Evolutionary conservation across 1,139 yeast species (phyloP).

Genomic region (Suhomyces maxii): DNA sequence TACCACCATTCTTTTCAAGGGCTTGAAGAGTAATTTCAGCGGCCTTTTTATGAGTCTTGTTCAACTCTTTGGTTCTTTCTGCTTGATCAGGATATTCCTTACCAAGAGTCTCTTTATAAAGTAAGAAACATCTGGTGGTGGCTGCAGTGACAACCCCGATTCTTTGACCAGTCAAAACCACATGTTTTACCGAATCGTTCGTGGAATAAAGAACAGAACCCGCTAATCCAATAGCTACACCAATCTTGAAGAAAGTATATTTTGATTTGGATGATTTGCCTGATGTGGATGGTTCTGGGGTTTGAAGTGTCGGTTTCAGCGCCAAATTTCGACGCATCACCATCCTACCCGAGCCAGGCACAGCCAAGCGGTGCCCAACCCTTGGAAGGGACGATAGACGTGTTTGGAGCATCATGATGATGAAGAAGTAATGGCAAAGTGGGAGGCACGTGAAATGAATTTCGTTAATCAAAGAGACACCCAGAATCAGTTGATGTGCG

Average conservation of each 20-base stretch:
- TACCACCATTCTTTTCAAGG: conserved; percentile 83
- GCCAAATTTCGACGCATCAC: not conserved
- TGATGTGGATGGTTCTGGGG: not conserved
- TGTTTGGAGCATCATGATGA: not conserved
- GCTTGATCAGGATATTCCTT: conserved; percentile 45
- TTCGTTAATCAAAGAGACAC: not conserved
- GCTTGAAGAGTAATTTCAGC: conserved; percentile 81
- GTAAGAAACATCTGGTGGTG: conserved; percentile 58
- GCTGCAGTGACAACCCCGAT: conserved; percentile 66
- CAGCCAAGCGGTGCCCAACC: not conserved
- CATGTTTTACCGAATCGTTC: conserved; percentile 35
- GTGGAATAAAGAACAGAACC: conserved; percentile 34
- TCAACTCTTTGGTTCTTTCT: conserved; percentile 55
- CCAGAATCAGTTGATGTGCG: not conserved
- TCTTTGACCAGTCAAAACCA: conserved; percentile 49
- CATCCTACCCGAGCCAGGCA: not conserved
- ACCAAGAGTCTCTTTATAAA: conserved; percentile 61
- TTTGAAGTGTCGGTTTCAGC: not conserved
- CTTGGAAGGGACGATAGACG: not conserved
- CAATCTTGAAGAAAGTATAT: conserved; percentile 25
- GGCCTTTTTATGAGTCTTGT: conserved; percentile 63
- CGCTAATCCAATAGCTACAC: conserved; percentile 31
- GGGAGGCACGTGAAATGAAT: not conserved
- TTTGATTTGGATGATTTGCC: not conserved
- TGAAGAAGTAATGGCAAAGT: not conserved